Percentiles rank a stretch among this genome's conserved stretches.
Evolutionary conservation across 352 stramenopile genomes (phyloP).

Genomic region (Phytophthora europaea): DNA sequence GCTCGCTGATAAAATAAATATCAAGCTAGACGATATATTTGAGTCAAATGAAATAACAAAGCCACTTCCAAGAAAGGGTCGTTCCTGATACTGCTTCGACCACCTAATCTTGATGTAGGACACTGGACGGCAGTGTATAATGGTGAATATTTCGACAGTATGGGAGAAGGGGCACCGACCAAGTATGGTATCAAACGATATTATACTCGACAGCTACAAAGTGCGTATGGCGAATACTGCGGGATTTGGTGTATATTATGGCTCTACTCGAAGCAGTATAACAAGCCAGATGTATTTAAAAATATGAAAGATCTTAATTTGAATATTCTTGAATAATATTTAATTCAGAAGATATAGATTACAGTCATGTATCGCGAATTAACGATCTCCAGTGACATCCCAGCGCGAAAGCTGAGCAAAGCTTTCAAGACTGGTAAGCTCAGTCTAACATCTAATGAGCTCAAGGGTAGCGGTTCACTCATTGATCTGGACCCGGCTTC

Average conservation of each 20-base stretch:
- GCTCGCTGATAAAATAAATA: neutral
- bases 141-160: neutral
- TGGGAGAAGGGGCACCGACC: neutral
- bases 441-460: neutral
- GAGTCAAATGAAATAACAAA: no score
- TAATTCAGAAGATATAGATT: no score
- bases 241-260: constrained; percentile 5
- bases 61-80: no score
- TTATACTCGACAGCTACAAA: constrained; percentile 15
- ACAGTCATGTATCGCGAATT: no score
- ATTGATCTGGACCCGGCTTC: neutral
- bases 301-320: neutral
- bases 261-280: constrained; percentile 9
- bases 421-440: neutral
- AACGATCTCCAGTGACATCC: no score
- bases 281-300: neutral
- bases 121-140: neutral
- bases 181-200: constrained; percentile 7
- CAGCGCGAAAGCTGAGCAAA: no score
- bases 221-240: constrained; percentile 4
- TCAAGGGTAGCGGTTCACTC: neutral
- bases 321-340: no score
- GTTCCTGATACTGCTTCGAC: neutral
- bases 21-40: neutral
- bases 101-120: neutral